Evolutionary conservation across 192 early-diverging fungal species (phyloP).

Genomic region (Umbelopsis ramanniana): DNA sequence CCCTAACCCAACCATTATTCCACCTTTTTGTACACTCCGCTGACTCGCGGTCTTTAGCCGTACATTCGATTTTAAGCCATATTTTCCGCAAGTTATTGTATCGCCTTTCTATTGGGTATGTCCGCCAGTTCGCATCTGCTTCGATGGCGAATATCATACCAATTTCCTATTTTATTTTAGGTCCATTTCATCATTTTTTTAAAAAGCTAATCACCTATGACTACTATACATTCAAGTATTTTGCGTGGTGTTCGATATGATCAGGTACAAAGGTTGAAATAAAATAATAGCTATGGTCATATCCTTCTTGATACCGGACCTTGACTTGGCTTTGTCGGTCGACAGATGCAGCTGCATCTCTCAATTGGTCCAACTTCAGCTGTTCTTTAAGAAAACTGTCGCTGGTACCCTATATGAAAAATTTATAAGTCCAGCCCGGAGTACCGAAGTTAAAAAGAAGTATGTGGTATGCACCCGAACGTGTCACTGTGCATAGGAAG

Average conservation of each 20-base stretch:
- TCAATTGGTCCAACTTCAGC: slow-evolving; percentile 66
- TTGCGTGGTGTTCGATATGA: slow-evolving; percentile 78
- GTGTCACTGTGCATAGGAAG: neutral
- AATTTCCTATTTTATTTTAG: slow-evolving; percentile 17
- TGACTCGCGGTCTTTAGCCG: no score
- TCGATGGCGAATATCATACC: neutral
- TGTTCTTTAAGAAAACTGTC: slow-evolving; percentile 75
- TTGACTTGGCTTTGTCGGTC: slow-evolving; percentile 54
- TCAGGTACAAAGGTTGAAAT: slow-evolving; percentile 79
- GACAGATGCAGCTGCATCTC: slow-evolving; percentile 47
- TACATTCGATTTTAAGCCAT: no score
- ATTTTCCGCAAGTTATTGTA: no score
- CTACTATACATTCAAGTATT: slow-evolving; percentile 40
- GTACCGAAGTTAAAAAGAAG: neutral
- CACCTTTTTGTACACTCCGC: no score
- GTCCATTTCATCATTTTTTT: no score
- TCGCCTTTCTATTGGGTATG: no score
- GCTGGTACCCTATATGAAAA: slow-evolving; percentile 66
- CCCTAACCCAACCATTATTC: no score
- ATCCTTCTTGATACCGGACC: slow-evolving; percentile 75
- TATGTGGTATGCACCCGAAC: neutral
- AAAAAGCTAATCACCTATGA: slow-evolving; percentile 32
- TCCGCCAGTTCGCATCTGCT: neutral
- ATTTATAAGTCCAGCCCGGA: slow-evolving; percentile 20
- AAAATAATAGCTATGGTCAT: slow-evolving; percentile 90